These are phyloP conservation scores for Lentinula raphanica DNA, from an alignment of 768 basidiomycete species.

Conservation along the genomic window DNA sequence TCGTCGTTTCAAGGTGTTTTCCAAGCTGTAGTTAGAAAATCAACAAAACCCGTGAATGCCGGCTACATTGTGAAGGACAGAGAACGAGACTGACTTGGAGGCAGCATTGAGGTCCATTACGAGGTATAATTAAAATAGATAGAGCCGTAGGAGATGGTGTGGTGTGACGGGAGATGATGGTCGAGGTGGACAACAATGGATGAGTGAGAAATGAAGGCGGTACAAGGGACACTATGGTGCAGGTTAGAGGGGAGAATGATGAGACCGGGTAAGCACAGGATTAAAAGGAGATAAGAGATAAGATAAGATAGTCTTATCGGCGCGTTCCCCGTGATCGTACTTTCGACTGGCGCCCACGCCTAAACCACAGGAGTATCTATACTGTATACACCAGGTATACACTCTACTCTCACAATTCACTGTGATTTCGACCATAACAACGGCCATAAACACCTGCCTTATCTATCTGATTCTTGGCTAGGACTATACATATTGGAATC, in stretches of 20 bases:
- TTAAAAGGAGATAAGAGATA: neutral
- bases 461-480: no score
- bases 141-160: no score
- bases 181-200: neutral
- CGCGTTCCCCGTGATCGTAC: neutral
- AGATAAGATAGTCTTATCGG: neutral
- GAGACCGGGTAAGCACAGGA: neutral
- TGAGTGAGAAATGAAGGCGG: neutral
- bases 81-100: neutral
- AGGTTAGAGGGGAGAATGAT: neutral
- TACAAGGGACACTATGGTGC: neutral
- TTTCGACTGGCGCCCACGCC: no score
- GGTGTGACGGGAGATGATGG: neutral
- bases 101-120: neutral
- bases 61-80: neutral
- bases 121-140: no score
- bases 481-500: no score
- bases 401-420: no score
- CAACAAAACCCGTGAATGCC: neutral
- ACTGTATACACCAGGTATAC: no score
- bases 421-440: no score
- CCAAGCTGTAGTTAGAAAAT: neutral
- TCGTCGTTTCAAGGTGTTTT: slow-evolving; percentile 7
- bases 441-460: no score
- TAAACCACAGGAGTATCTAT: no score